Conservation (phyloP, 257 asterid species). For the Solanum appendiculatum region DNA sequence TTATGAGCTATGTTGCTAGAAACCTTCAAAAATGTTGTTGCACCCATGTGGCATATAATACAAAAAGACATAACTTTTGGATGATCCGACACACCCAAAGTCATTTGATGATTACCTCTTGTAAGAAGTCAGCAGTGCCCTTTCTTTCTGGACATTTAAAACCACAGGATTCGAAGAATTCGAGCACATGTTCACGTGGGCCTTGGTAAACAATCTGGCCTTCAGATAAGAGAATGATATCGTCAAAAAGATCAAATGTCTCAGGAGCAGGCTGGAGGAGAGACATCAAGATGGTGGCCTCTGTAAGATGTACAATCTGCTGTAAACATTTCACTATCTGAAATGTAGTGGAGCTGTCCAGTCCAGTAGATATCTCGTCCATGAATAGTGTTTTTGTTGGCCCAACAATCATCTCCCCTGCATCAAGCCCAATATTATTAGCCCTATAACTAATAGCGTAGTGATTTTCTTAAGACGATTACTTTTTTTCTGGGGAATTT, state of each 20-base stretch:
- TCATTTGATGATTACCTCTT: constrained; percentile 42
- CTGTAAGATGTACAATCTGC: constrained; percentile 46
- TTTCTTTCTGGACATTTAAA: constrained; percentile 68
- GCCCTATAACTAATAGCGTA: neutral
- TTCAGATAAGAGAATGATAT: constrained; percentile 54
- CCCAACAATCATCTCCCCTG: constrained; percentile 80
- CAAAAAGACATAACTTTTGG: neutral
- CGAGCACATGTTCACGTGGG: constrained; percentile 47
- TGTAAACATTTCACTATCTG: constrained; percentile 62
- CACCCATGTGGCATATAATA: neutral
- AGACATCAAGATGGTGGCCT: constrained; percentile 57
- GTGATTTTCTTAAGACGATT: neutral
- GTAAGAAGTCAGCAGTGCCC: constrained; percentile 75
- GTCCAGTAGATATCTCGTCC: constrained; percentile 79
- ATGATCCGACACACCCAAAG: neutral
- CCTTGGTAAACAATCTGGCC: constrained; percentile 68
- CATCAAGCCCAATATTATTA: neutral
- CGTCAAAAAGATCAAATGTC: constrained; percentile 62
- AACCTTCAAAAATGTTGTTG: neutral
- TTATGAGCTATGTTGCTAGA: neutral
- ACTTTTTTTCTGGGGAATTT: neutral
- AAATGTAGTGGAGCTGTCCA: constrained; percentile 72
- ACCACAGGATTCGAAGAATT: constrained; percentile 51
- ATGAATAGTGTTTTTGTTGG: constrained; percentile 55
- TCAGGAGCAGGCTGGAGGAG: constrained; percentile 81